Evolutionary conservation across 2,329 filamentous ascomycete genomes (phyloP).

Genomic region (Annulohypoxylon truncatum): DNA sequence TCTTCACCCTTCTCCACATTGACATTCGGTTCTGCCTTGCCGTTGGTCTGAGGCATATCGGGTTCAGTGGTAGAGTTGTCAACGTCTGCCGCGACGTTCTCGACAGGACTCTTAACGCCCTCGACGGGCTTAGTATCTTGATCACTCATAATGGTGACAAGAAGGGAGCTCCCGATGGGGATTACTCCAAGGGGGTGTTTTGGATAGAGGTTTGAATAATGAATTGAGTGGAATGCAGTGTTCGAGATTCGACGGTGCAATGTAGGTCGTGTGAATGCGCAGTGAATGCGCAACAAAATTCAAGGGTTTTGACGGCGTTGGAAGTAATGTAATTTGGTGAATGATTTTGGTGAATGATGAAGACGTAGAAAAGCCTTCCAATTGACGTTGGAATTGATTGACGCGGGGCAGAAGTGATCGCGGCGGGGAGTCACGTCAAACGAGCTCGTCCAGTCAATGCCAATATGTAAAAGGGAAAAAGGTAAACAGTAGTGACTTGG

Average conservation of each 20-base stretch:
- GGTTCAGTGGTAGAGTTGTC: not conserved
- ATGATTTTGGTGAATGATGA: not conserved
- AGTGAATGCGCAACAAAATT: not conserved
- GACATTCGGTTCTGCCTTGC: constrained; percentile 8
- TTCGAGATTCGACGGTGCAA: not conserved
- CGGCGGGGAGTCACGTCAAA: constrained; percentile 34
- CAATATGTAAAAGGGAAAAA: not conserved
- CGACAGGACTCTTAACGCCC: constrained; percentile 43
- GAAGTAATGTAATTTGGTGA: not conserved
- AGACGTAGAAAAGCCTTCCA: not conserved
- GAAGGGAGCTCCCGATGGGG: not conserved
- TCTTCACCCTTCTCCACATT: constrained; percentile 27
- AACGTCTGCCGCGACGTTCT: constrained; percentile 16
- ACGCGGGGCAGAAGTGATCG: constrained; percentile 36
- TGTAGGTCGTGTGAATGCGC: not conserved
- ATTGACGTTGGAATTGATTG: constrained; percentile 7
- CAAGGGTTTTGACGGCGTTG: not conserved
- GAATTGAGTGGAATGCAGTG: not conserved
- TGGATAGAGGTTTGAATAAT: not conserved
- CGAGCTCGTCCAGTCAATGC: constrained; percentile 7
- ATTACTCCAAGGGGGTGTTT: not conserved
- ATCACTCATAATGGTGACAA: constrained; percentile 49
- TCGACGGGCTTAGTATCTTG: constrained; percentile 56
- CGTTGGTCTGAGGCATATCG: not conserved
- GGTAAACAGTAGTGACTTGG: not conserved